Conservation (phyloP, 495 filamentous ascomycete genomes). For the Corynascus novoguineensis region DNA sequence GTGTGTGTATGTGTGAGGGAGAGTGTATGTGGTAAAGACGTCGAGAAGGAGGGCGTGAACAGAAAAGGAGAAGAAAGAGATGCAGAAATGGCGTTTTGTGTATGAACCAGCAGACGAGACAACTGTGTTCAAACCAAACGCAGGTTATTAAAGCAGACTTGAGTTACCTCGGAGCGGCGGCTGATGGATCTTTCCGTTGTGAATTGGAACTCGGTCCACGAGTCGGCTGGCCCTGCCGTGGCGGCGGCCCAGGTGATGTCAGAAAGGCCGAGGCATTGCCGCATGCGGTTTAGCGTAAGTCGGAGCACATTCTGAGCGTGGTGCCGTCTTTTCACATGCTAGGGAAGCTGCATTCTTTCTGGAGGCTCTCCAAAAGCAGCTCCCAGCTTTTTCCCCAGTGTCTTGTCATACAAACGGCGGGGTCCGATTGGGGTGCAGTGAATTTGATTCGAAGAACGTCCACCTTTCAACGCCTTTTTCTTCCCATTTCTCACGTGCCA, state of each 20-base stretch:
- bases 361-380: not conserved
- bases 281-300: constrained; percentile 26
- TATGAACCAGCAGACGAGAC: not conserved
- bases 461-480: too few species aligned
- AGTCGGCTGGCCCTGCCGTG: constrained; percentile 8
- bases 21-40: not conserved
- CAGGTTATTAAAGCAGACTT: constrained; percentile 8
- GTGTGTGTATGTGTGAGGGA: not conserved
- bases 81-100: not conserved
- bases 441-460: too few species aligned
- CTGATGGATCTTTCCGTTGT: not conserved
- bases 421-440: too few species aligned
- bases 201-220: constrained; percentile 11
- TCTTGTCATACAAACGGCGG: not conserved
- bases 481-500: too few species aligned
- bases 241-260: constrained; percentile 31
- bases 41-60: not conserved
- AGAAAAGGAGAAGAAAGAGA: not conserved
- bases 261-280: constrained; percentile 36
- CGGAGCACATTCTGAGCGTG: constrained; percentile 18
- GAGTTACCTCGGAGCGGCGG: constrained; percentile 15
- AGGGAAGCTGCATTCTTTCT: not conserved
- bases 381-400: not conserved
- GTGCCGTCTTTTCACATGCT: constrained; percentile 21
- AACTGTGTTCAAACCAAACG: not conserved